A percentile compares a stretch with the other conserved stretches of the same genome.
phyloP scores from a whole-genome alignment of 2,329 filamentous ascomycete genomes.

The Cladosporium sp. region DNA sequence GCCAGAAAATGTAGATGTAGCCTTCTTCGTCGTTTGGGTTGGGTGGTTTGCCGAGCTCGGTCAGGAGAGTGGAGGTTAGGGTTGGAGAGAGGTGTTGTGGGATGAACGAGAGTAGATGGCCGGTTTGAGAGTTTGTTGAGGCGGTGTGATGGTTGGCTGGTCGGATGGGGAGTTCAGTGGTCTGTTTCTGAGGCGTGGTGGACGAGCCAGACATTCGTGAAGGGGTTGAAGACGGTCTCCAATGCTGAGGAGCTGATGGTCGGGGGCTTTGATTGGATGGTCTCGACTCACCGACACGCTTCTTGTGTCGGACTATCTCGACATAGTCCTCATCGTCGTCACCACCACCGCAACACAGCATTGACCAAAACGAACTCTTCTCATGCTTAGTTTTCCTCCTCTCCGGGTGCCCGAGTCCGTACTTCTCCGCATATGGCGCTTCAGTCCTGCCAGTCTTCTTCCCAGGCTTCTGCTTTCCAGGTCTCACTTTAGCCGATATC shows the following conservation, averaged over 20 bases:
- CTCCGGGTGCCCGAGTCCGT: conserved; percentile 1
- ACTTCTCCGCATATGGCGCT: conserved; percentile 12
- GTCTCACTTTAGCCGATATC: background rate
- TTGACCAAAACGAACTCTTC: conserved; percentile 35
- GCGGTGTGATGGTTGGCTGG: conserved; percentile 13
- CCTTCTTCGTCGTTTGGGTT: conserved; percentile 71
- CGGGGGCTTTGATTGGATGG: background rate
- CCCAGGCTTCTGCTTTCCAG: background rate
- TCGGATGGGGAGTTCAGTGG: conserved; percentile 2
- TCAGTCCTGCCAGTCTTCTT: background rate
- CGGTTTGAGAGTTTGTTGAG: conserved; percentile 24
- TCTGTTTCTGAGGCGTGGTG: conserved; percentile 13
- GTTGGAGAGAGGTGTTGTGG: conserved; percentile 60
- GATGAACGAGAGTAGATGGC: conserved; percentile 58
- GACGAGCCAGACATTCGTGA: background rate
- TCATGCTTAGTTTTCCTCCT: conserved; percentile 27
- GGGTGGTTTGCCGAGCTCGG: conserved; percentile 70
- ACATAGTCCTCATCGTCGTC: conserved; percentile 39
- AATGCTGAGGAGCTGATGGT: background rate
- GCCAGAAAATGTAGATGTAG: conserved; percentile 99
- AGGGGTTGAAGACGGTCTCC: background rate
- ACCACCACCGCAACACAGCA: conserved; percentile 35
- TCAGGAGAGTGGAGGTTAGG: conserved; percentile 62
- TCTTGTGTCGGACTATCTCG: conserved; percentile 38
- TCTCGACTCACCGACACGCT: conserved; percentile 21